Evolutionary conservation across 2,329 filamentous ascomycete species (phyloP), one percentile per base, ranked within the genome.

Genomic region (Alternaria sp.): DNA sequence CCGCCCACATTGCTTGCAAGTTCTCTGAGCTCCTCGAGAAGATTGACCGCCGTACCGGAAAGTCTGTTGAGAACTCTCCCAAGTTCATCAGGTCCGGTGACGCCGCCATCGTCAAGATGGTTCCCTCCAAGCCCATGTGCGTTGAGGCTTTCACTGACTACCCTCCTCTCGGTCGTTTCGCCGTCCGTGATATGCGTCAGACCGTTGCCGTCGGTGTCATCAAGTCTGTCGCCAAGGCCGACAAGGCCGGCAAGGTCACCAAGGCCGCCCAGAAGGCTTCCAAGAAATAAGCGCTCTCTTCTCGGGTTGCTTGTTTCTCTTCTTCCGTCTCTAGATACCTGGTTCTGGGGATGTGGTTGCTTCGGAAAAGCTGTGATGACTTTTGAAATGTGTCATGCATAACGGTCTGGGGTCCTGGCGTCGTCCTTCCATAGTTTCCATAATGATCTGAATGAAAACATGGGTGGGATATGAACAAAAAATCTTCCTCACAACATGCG

Each of bases 61-160:
- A 99, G 90, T 91, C 93, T 73, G 88, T 92, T 79, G 95, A 99
- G 85, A 80, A 86, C 82, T 81, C 80, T 79, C 95, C 95, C 85
- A 99, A 99, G 91, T 98, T 97, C 90, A 93, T 99, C 92, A 99
- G 99, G 93, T 97, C 94, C 79, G 95, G 95, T 90, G 95, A 99
- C 83, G 94, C 95, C 75, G 94, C 94, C 83, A 99, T 99, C 86
- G 95, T 99, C 87, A 98, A 97, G 93, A 98, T 99, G 95, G 81
- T 97, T 88, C 95, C 95, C 82, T 97, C 94, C 87, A 99, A 99
- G 93, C 95, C 95, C 82, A 99, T 99, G 95, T 99, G 95, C 84
- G 95, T 99, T 84, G 95, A 99, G 92, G 86, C 95, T 77, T 99
- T 98, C 93, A 97, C 93, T 79, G 93, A 97, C 81, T 99, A 98